Base-by-base conservation (phyloP, 2,329 filamentous ascomycete genomes). In the Pseudogymnoascus sp. region DNA sequence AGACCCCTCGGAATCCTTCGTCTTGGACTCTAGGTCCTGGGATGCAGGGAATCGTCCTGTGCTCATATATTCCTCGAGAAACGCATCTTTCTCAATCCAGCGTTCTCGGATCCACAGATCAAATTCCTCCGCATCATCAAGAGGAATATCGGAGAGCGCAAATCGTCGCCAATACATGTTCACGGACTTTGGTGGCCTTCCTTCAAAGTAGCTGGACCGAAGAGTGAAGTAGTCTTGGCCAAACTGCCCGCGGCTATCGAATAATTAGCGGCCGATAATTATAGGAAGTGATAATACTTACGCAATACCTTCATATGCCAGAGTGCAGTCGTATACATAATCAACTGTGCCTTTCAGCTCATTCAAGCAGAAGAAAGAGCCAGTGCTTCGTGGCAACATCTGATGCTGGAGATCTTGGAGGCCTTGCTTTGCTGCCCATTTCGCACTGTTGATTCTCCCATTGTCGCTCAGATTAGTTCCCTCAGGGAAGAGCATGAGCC, bases 131-230 rank as follows among this genome's bases (percentile, higher is more conserved):
- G 83, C 81, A 68, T 88, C 84, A 34, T 91, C 82, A 8, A 96
- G 82, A 0, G 93, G 93, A 46, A 99, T 96, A 18, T 91, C 86
- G 21, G 83, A 82, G 12, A 97, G 74, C 36, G 84, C 84, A 76
- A 96, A 97, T 8, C 92, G 87, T 62, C 95, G 86, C 91, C 93
- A 99, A 76, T 96, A 89, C 80, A 97, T 93, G 76, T 97, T 97
- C 71, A 97, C 93, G 1, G 92, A 96, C 74, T 93, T 96, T 1
- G 93, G 95, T 0, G 93, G 89, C 1, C 90, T 86, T 11, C 95
- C 93, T 74, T 95, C 86, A 66, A 97, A 88, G 73, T 95, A 96
- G 3, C 91, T 96, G 59, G 92, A 92, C 2, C 85, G 84, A 3
- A 99, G 81, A 0, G 90, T 93, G 75, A 96, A 97, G 70, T 90